phyloP scores from a whole-genome alignment of 2,329 filamentous ascomycete species.

The Corinectria fuckeliana region DNA sequence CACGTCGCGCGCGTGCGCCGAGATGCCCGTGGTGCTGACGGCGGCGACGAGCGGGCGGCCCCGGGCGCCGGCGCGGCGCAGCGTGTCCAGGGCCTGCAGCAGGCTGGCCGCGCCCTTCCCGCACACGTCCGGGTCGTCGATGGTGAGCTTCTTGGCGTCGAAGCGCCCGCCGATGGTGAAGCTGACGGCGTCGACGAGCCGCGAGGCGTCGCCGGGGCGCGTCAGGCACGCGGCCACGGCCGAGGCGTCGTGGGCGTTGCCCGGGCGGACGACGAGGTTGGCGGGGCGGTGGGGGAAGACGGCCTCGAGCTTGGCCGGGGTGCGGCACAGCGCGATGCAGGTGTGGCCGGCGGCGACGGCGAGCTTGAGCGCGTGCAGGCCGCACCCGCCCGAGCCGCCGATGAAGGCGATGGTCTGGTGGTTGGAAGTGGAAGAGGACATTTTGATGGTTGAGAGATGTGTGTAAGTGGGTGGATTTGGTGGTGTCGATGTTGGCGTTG shows the following conservation, averaged over 20 bases:
- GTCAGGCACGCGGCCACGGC: slow-evolving; percentile 44
- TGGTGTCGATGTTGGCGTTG: neutral
- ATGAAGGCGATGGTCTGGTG: slow-evolving; percentile 44
- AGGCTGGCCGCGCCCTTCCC: slow-evolving; percentile 45
- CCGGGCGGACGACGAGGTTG: slow-evolving; percentile 46
- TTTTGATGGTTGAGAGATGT: slow-evolving; percentile 8
- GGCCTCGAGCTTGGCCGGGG: slow-evolving; percentile 47
- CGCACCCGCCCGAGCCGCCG: slow-evolving; percentile 52
- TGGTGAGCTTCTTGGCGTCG: slow-evolving; percentile 33
- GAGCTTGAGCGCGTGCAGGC: slow-evolving; percentile 46
- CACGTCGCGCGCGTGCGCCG: slow-evolving; percentile 32
- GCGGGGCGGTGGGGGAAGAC: slow-evolving; percentile 38
- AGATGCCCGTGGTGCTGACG: slow-evolving; percentile 52
- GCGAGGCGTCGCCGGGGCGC: slow-evolving; percentile 31
- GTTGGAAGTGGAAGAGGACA: slow-evolving; percentile 19
- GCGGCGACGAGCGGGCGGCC: slow-evolving; percentile 45
- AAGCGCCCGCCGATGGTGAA: slow-evolving; percentile 47
- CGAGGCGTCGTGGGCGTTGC: slow-evolving; percentile 45
- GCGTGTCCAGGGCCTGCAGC: slow-evolving; percentile 40
- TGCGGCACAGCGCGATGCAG: slow-evolving; percentile 51
- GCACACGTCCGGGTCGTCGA: slow-evolving; percentile 51
- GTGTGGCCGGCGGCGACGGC: slow-evolving; percentile 46
- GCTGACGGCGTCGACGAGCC: slow-evolving; percentile 48
- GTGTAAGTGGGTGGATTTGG: neutral
- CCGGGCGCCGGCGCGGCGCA: slow-evolving; percentile 29